Base-by-base conservation (phyloP, 176 grass and related monocot genomes). In the bread wheat (Triticum aestivum) region DNA sequence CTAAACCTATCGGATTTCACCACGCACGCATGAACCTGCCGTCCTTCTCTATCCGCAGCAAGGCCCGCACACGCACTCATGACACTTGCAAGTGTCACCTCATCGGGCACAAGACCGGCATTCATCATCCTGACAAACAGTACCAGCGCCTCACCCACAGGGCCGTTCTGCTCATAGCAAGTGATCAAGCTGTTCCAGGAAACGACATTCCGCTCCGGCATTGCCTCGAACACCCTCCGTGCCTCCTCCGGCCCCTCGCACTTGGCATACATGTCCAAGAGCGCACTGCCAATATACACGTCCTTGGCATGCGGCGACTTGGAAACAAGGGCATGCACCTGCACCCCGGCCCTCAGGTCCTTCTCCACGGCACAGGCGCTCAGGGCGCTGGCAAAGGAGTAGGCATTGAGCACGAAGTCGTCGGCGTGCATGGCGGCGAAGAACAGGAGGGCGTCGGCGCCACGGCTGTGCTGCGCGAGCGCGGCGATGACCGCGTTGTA, bases 341-440 rank as follows among this genome's bases (percentile, higher is more conserved):
- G 74, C 74, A 56, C 29, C 47, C 74, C 74, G 27, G 74, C 0
- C 17, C 29, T 77, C 0, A 49, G 10, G 1, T 77, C 74, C 74
- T 77, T 77, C 74, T 77, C 74, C 47, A 34, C 27, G 9, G 74
- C 74, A 3, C 74, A 77, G 47, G 74, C 47, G 10, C 74, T 77
- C 9, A 77, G 74, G 47, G 74, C 26, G 29, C 74, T 77, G 15
- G 74, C 74, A 1, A 77, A 77, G 74, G 74, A 77, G 47, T 90
- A 90, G 15, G 79, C 85, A 5, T 86, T 90, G 88, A 93, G 88
- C 58, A 88, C 78, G 80, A 90, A 93, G 82, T 93, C 86, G 33
- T 86, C 86, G 3, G 78, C 79, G 29, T 93, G 91, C 91, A 93
- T 93, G 42, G 82, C 59, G n/a, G 78, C 88, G 10, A 90, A 29